Evolutionary conservation across 306 rosid species (phyloP), one percentile per base, ranked within the genome.

Genomic region (Cicer judaicum): DNA sequence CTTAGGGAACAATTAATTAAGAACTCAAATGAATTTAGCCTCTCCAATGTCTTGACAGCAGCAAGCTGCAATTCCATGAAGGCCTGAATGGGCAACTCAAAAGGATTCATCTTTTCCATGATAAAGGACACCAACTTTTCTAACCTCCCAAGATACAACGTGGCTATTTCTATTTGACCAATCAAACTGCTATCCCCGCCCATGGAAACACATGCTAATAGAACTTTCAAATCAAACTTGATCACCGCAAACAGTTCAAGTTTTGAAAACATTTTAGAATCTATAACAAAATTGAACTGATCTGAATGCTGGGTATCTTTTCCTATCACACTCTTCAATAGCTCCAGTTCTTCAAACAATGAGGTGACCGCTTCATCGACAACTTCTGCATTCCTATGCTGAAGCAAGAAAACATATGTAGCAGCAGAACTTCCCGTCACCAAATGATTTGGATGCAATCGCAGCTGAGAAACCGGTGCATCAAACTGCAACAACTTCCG

Each of bases 391-490:
- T 89, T 93, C 81, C 87, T 89, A 15, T 93, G 97, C 73, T 93
- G 97, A 85, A 93, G 98, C 83, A 93, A 70, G 84, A 91, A 93
- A 74, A 91, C 81, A 83, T 91, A 93, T 70, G 97, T 93, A 77
- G 96, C 98, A 53, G 97, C 96, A 55, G 93, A 82, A 83, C 97
- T 88, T 49, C 93, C 93, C 0, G 98, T 89, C 18, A 93, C 90
- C 69, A 89, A 79, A 79, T 89, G 93, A 91, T 91, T 93, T 0
- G 97, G 96, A 85, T 91, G 97, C 85, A 91, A 79, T 5, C 98
- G 84, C 74, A 88, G 80, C 84, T 78, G 97, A 76, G 98, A 89
- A 80, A 91, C 62, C 3, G 90, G 84, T 15, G 89, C 88, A 65
- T 85, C 87, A 72, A 93, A 91, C 79, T 83, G 85, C 91, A 93